phyloP scores from a whole-genome alignment of 2,329 filamentous ascomycete genomes.

The Sclerotinia trifoliorum region DNA sequence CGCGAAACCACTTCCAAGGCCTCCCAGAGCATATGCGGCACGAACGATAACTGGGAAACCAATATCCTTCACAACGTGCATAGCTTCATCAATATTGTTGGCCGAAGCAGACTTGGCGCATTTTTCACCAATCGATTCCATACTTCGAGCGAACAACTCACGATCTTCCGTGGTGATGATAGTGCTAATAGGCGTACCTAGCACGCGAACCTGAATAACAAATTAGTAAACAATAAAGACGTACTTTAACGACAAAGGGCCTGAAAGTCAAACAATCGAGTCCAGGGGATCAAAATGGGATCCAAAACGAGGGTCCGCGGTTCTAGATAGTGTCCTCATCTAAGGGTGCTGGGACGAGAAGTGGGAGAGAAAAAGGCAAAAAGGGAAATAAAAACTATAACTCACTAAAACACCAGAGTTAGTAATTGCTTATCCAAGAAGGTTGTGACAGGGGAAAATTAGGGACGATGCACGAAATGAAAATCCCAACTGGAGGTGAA shows the following conservation, averaged over 20 bases:
- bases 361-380: no score
- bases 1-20: constrained; percentile 93
- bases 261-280: no score
- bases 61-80: constrained; percentile 80
- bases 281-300: no score
- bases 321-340: no score
- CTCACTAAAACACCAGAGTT: constrained; percentile 43
- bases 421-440: background rate
- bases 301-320: no score
- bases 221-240: no score
- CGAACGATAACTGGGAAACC: constrained; percentile 98
- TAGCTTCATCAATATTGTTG: constrained; percentile 83
- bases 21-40: constrained; percentile 93
- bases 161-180: constrained; percentile 93
- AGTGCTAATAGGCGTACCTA: constrained; percentile 76
- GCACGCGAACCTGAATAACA: constrained; percentile 49
- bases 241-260: no score
- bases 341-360: no score
- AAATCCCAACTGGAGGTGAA: background rate
- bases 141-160: constrained; percentile 90
- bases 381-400: constrained; percentile 24
- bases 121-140: constrained; percentile 96
- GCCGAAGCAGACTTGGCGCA: constrained; percentile 97
- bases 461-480: background rate
- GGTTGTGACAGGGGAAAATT: background rate